Evolutionary conservation across 257 asterid genomes (phyloP).

Genomic region (Penstemon newberryi): DNA sequence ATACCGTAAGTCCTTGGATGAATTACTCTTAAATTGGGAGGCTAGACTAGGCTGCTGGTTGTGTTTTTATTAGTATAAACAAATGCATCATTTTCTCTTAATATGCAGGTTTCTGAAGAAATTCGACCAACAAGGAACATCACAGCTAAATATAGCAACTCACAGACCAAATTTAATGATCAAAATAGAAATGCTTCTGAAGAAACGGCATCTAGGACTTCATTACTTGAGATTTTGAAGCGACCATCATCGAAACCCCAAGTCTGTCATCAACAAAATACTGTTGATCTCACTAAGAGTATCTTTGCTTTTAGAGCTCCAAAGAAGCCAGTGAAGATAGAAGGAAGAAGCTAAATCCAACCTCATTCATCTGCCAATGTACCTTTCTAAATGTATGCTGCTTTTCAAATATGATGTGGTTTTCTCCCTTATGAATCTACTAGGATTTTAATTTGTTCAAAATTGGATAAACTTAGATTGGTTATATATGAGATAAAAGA

Average conservation of each 20-base stretch:
- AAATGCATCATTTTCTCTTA: neutral
- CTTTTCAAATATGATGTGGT: too few relatives aligned
- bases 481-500: too few relatives aligned
- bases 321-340: constrained; percentile 46
- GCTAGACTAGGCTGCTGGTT: neutral
- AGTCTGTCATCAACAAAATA: constrained; percentile 34
- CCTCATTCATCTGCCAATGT: too few relatives aligned
- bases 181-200: constrained; percentile 28
- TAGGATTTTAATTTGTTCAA: too few relatives aligned
- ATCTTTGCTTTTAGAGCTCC: constrained; percentile 61
- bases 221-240: constrained; percentile 70
- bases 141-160: constrained; percentile 39
- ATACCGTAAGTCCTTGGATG: constrained; percentile 48
- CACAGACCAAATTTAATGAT: constrained; percentile 37
- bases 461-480: too few relatives aligned
- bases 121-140: constrained; percentile 29
- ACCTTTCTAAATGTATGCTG: too few relatives aligned
- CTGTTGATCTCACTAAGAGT: constrained; percentile 51
- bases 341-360: constrained; percentile 41
- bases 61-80: neutral
- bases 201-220: constrained; percentile 37
- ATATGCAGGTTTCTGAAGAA: constrained; percentile 45
- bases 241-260: constrained; percentile 46
- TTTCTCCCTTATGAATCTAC: too few relatives aligned
- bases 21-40: neutral